Conservation (phyloP, 345 rosid species). For the Hirschfeldia incana region DNA sequence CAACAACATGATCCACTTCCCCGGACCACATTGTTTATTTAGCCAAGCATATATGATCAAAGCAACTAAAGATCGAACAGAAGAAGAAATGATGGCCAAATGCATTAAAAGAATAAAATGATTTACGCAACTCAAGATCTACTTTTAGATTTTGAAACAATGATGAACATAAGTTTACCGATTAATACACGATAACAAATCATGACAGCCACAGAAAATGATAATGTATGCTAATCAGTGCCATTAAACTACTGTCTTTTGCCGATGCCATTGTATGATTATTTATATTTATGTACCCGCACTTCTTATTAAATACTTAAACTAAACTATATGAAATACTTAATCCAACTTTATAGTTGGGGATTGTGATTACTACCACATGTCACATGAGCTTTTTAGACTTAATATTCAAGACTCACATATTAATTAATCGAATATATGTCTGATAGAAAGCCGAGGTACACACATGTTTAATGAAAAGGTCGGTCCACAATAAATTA, state of each 20-base stretch:
- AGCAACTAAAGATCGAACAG: neutral
- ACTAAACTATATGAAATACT: neutral
- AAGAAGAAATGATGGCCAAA: neutral
- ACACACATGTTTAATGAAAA: conserved; percentile 19
- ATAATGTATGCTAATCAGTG: conserved; percentile 13
- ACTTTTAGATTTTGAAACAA: conserved; percentile 29
- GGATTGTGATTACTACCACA: conserved; percentile 31
- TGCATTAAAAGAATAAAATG: neutral
- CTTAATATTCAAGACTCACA: conserved; percentile 2
- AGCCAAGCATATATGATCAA: conserved; percentile 7
- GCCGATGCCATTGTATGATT: conserved; percentile 1
- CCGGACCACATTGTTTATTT: conserved; percentile 13
- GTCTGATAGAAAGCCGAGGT: conserved; percentile 14
- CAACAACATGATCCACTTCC: conserved; percentile 25
- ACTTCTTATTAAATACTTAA: neutral
- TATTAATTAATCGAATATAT: conserved; percentile 25
- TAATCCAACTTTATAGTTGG: conserved; percentile 28
- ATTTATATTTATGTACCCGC: neutral
- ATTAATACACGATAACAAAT: conserved; percentile 19
- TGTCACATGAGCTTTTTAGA: conserved; percentile 15
- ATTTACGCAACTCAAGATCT: conserved; percentile 16
- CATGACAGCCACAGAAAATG: conserved; percentile 16
- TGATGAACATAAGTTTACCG: conserved; percentile 30
- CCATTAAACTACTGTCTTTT: neutral
- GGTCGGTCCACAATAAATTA: conserved; percentile 15